phyloP scores from a whole-genome alignment of 2,329 filamentous ascomycete species.

The Orbilia javanica region DNA sequence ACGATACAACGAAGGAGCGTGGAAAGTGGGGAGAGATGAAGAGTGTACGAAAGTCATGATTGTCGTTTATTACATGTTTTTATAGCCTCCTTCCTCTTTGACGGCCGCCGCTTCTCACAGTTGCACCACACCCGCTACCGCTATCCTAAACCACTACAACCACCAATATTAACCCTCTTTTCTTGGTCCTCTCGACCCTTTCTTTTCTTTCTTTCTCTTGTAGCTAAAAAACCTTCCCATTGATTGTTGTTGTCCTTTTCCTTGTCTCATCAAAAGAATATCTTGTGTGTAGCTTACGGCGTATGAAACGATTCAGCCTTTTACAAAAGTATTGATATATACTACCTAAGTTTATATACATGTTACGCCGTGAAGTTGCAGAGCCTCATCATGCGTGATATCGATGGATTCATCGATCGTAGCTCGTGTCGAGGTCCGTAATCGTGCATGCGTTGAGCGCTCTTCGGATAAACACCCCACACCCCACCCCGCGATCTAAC shows the following conservation, averaged over 20 bases:
- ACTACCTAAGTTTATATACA: background rate
- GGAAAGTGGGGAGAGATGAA: conserved; percentile 97
- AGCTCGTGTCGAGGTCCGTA: background rate
- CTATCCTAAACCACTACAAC: too few relatives aligned
- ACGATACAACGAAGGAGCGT: conserved; percentile 93
- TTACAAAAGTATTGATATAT: background rate
- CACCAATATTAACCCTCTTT: background rate
- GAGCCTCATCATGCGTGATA: background rate
- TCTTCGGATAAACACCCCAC: conserved; percentile 3
- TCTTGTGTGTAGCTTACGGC: conserved; percentile 50
- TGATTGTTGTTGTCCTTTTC: conserved; percentile 18
- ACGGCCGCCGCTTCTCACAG: conserved; percentile 34
- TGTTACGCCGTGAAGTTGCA: background rate
- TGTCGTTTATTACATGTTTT: conserved; percentile 57
- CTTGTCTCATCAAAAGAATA: conserved; percentile 37
- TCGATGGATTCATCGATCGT: background rate
- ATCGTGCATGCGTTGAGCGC: background rate
- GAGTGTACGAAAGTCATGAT: conserved; percentile 68
- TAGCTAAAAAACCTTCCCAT: conserved; percentile 42
- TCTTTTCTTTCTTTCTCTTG: conserved; percentile 58
- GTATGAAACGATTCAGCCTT: conserved; percentile 48
- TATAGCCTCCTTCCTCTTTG: conserved; percentile 52
- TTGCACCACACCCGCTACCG: too few relatives aligned
- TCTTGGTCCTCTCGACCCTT: too few relatives aligned
- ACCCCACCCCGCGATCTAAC: conserved; percentile 29